A percentile compares a stretch with the other conserved stretches of the same genome.
phyloP scores from a whole-genome alignment of 192 early-diverging fungal species.

The Pilobolus umbonatus region DNA sequence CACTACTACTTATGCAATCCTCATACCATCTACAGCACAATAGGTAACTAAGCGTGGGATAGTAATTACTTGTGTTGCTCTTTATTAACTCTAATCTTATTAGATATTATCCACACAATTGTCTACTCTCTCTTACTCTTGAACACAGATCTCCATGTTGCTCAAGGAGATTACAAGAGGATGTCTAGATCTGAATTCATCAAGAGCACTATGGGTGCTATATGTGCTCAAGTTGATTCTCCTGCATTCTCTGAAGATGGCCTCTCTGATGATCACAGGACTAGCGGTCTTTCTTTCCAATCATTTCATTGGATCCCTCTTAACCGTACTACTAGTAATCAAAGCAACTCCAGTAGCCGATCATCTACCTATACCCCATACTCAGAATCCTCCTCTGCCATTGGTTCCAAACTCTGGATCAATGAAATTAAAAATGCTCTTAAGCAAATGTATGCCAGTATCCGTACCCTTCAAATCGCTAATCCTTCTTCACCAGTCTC shows the following conservation, averaged over 20 bases:
- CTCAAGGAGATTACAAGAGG: slow-evolving; percentile 59
- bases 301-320: slow-evolving; percentile 4
- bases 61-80: neutral
- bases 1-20: slow-evolving; percentile 84
- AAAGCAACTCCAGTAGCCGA: slow-evolving; percentile 1
- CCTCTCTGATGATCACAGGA: neutral
- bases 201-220: slow-evolving; percentile 58
- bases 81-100: neutral
- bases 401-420: slow-evolving; percentile 15
- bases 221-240: slow-evolving; percentile 34
- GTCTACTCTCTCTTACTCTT: slow-evolving; percentile 82
- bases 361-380: slow-evolving; percentile 4
- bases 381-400: neutral
- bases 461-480: slow-evolving; percentile 26
- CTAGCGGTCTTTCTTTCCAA: slow-evolving; percentile 12
- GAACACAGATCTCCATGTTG: slow-evolving; percentile 92
- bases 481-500: slow-evolving; percentile 12
- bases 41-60: slow-evolving; percentile 19
- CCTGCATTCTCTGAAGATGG: slow-evolving; percentile 5
- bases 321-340: slow-evolving; percentile 19
- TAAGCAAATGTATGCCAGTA: slow-evolving; percentile 30
- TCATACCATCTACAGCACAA: slow-evolving; percentile 40
- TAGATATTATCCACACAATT: slow-evolving; percentile 83
- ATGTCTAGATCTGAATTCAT: slow-evolving; percentile 76
- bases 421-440: slow-evolving; percentile 13